Base-by-base conservation (phyloP, 345 rosid species). In the Murraya paniculata region DNA sequence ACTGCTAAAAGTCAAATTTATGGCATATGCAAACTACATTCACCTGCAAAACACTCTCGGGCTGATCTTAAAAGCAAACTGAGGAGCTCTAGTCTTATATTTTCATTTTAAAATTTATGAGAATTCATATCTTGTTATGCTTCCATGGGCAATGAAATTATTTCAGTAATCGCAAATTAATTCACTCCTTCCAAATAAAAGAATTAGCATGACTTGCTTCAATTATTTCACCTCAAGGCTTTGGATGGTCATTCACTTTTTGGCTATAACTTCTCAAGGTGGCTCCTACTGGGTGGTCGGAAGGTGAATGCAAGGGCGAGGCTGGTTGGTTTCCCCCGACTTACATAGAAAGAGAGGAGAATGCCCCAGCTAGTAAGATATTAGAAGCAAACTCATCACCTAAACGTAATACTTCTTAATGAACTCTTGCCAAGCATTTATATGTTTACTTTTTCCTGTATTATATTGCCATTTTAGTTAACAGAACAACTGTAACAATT, bases 311-410 rank as follows among this genome's bases (percentile, higher is more conserved):
- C 87, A 86, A 88, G n/a, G 98, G 98, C 39, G 85, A 89, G 77
- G 91, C 93, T 8, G 98, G 99, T 45, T 95, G 97, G 98, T 95
- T 95, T 68, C 99, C 99, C 1, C 87, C 99, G 0, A 94, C 97
- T 28, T 95, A 95, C 28, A 82, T 95, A 7, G 87, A 90, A 79
- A 86, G 83, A 73, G 89, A 85, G 81, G 91, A 88, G 70, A 91
- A 87, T 75, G 88, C 89, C 62, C 94, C 97, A 0, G 90, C 90
- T 11, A 83, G 83, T 78, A 89, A 80, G 84, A 68, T 89, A 45
- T 68, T 73, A 41, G 90, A 90, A 78, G 60, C 85, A 81, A 82
- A 76, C 66, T 75, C 79, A n/a, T n/a, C n/a, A 9, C 58, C 77
- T 22, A 25, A 64, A 75, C 25, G 30, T 74, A 13, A 31, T 13